Conservation (phyloP, 208 protist genomes). For the Strigomonas galati region DNA sequence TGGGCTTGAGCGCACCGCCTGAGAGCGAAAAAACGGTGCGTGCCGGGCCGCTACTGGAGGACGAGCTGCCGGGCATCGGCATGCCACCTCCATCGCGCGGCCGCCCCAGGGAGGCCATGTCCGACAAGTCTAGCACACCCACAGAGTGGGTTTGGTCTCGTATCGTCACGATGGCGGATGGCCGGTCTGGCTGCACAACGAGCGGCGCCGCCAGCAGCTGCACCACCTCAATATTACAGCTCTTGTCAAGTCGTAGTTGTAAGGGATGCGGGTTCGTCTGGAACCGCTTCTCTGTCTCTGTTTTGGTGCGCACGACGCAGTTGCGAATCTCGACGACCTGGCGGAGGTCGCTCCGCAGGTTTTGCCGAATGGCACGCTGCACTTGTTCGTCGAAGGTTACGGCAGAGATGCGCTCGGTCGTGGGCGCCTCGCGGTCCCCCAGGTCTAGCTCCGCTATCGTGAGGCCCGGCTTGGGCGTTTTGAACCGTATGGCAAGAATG, state of each 20-base stretch:
- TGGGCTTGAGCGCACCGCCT: constrained; percentile 5
- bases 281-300: constrained; percentile 65
- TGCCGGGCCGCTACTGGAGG: constrained; percentile 14
- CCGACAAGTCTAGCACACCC: constrained; percentile 60
- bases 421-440: constrained; percentile 52
- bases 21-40: neutral
- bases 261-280: constrained; percentile 72
- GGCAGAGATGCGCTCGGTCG: constrained; percentile 56
- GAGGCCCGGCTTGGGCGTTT: constrained; percentile 49
- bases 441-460: constrained; percentile 71
- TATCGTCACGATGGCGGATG: constrained; percentile 38
- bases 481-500: constrained; percentile 62
- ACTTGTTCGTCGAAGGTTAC: constrained; percentile 77
- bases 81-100: neutral
- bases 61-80: neutral
- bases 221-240: constrained; percentile 71
- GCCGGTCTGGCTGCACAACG: neutral
- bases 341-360: constrained; percentile 58
- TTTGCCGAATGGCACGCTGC: constrained; percentile 58
- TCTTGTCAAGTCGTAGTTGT: constrained; percentile 61
- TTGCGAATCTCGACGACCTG: constrained; percentile 75
- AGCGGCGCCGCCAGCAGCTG: constrained; percentile 49
- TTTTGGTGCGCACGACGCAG: constrained; percentile 68
- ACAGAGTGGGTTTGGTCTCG: constrained; percentile 34
- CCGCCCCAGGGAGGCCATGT: constrained; percentile 15